Percentiles rank a stretch among this genome's conserved stretches.
Conservation (phyloP, 176 grass and related monocot species). For the Triticum timopheevii region DNA sequence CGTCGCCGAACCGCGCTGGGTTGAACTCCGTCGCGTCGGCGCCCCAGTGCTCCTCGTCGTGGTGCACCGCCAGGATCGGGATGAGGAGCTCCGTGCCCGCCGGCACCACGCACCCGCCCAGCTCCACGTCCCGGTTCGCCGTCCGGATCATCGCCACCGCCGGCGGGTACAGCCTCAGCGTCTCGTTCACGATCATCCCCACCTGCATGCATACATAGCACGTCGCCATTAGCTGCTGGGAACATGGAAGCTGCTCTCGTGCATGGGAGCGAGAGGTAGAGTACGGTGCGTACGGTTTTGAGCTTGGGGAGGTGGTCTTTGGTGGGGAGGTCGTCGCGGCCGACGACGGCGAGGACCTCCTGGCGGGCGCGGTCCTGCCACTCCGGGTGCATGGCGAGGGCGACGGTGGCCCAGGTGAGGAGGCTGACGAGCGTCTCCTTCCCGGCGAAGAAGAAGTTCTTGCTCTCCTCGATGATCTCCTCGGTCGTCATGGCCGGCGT, state of each 20-base stretch:
- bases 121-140: conserved; percentile 68
- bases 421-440: conserved; percentile 79
- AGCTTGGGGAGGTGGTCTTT: conserved; percentile 80
- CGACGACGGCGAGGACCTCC: conserved; percentile 80
- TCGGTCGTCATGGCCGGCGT: conserved; percentile 35
- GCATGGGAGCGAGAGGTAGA: not conserved
- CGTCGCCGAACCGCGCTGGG: conserved; percentile 56
- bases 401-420: conserved; percentile 85
- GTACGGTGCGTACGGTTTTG: conserved; percentile 42
- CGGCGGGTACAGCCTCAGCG: conserved; percentile 86
- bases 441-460: conserved; percentile 92
- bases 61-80: conserved; percentile 89
- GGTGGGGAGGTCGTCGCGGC: conserved; percentile 43
- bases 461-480: conserved; percentile 86
- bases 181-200: conserved; percentile 84
- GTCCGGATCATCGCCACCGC: conserved; percentile 79
- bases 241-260: not conserved
- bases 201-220: conserved; percentile 32
- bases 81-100: conserved; percentile 83
- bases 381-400: conserved; percentile 90
- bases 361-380: conserved; percentile 82
- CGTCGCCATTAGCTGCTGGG: not conserved
- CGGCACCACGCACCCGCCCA: conserved; percentile 76
- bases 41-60: conserved; percentile 78
- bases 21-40: conserved; percentile 71